Evolutionary conservation across 106 monocot genomes (phyloP).

Genomic region (Dendrobium chrysotoxum): DNA sequence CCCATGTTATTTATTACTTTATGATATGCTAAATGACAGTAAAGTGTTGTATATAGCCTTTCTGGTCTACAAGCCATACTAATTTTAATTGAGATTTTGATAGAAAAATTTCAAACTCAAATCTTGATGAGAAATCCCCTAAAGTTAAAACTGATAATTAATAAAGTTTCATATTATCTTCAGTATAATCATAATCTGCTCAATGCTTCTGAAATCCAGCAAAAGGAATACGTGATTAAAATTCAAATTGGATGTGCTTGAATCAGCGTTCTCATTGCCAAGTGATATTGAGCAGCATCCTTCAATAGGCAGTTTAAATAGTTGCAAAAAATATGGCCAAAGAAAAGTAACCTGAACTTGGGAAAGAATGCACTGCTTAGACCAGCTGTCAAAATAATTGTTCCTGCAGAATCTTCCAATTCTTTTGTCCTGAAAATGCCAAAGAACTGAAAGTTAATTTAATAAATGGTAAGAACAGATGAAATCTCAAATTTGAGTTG

Average conservation of each 20-base stretch:
- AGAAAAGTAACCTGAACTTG: slow-evolving; percentile 54
- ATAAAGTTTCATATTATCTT: neutral
- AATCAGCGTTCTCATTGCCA: neutral
- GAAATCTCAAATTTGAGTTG: neutral
- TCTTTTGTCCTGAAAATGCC: slow-evolving; percentile 27
- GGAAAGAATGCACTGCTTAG: slow-evolving; percentile 91
- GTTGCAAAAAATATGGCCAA: neutral
- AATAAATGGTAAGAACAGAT: neutral
- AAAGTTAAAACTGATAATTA: neutral
- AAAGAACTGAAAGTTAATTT: slow-evolving; percentile 13
- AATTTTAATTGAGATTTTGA: neutral
- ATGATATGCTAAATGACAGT: neutral
- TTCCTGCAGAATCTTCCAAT: slow-evolving; percentile 14
- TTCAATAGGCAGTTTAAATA: neutral
- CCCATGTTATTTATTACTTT: neutral
- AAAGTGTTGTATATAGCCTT: neutral
- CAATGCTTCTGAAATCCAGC: neutral
- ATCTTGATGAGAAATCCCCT: neutral
- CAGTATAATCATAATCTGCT: neutral
- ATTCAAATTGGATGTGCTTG: neutral
- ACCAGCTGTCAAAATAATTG: slow-evolving; percentile 46
- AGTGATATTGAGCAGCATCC: neutral
- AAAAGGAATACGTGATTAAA: neutral
- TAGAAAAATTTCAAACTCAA: neutral
- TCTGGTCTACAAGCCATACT: neutral